phyloP scores from a whole-genome alignment of 164 flowering plant species.

The Platanus orientalis region DNA sequence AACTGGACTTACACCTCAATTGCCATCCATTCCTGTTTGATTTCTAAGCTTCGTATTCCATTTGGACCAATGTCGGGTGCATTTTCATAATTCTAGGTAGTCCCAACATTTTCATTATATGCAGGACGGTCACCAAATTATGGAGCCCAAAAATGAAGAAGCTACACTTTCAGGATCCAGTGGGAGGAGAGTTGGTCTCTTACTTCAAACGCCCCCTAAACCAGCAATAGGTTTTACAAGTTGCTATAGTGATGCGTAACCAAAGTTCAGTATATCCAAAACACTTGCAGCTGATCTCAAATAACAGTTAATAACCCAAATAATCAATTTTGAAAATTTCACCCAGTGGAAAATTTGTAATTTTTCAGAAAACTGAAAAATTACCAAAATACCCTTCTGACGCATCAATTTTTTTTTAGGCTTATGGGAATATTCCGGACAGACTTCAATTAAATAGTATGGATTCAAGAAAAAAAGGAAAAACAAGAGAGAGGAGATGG shows the following conservation, averaged over 20 bases:
- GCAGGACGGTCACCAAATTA: slow-evolving; percentile 37
- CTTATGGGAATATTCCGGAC: no score
- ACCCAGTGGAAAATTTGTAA: no score
- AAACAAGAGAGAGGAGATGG: no score
- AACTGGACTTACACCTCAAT: neutral
- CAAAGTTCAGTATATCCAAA: no score
- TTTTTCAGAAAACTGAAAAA: no score
- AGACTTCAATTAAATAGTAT: no score
- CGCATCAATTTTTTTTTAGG: no score
- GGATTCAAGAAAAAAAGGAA: no score
- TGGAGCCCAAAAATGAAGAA: slow-evolving; percentile 19
- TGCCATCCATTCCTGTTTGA: neutral
- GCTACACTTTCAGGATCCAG: slow-evolving; percentile 21
- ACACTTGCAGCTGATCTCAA: no score
- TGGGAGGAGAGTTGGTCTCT: slow-evolving; percentile 37
- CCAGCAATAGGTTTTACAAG: slow-evolving; percentile 32
- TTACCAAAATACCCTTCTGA: no score
- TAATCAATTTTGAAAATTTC: no score
- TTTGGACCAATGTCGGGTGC: neutral
- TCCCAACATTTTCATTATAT: slow-evolving; percentile 3
- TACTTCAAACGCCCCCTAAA: slow-evolving; percentile 65
- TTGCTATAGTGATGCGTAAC: slow-evolving; percentile 30
- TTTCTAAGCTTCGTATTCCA: neutral
- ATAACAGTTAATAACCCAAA: no score
- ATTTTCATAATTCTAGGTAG: neutral